Conservation (phyloP, 2,329 filamentous ascomycete species). For the Monosporascus sp. region DNA sequence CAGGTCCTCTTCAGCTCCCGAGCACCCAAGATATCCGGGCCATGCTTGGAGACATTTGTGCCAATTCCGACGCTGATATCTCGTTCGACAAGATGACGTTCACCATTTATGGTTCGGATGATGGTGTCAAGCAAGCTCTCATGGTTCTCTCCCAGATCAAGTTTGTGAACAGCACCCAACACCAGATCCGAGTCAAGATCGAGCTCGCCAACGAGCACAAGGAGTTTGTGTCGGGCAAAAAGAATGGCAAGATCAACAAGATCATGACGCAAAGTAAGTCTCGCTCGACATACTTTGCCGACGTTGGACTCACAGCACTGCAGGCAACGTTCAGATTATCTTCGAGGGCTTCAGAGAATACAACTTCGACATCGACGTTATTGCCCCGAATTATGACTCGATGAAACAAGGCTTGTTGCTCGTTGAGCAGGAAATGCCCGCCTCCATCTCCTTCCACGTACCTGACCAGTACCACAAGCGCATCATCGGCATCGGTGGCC, state of each 20-base stretch:
- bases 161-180: constrained; percentile 80
- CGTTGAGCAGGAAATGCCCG: constrained; percentile 98
- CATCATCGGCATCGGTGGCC: constrained; percentile 96
- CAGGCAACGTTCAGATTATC: constrained; percentile 93
- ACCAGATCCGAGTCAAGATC: constrained; percentile 95
- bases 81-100: constrained; percentile 94
- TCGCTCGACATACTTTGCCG: background rate
- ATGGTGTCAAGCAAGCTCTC: constrained; percentile 92
- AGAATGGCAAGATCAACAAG: constrained; percentile 99
- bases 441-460: constrained; percentile 97
- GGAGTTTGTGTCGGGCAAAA: constrained; percentile 98
- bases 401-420: constrained; percentile 89
- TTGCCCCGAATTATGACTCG: constrained; percentile 84
- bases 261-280: constrained; percentile 94
- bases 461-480: constrained; percentile 99
- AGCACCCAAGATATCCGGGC: constrained; percentile 69
- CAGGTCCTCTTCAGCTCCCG: constrained; percentile 58
- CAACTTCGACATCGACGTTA: constrained; percentile 99
- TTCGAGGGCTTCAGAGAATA: constrained; percentile 99
- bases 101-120: constrained; percentile 90
- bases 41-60: constrained; percentile 95
- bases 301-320: constrained; percentile 18
- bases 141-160: constrained; percentile 88
- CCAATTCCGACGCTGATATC: constrained; percentile 91
- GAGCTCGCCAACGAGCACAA: constrained; percentile 99